Evolutionary conservation across 306 rosid genomes (phyloP).

Genomic region (Pachyrhizus erosus): DNA sequence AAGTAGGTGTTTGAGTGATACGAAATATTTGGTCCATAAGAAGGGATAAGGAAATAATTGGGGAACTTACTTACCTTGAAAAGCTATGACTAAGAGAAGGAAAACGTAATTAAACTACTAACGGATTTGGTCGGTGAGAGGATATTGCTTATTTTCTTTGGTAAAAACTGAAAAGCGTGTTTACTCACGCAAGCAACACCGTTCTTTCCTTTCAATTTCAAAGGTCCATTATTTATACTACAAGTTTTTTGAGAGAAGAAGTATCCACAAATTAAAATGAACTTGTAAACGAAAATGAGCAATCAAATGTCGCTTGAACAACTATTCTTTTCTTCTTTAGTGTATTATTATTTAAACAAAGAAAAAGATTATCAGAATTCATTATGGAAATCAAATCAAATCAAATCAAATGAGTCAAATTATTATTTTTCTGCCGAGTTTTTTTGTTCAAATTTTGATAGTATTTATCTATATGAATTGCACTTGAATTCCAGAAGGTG

Average conservation of each 20-base stretch:
- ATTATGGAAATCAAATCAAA: not conserved
- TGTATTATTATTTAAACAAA: not conserved
- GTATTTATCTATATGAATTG: not conserved
- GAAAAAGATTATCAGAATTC: not conserved
- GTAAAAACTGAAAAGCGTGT: not conserved
- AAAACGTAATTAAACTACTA: not conserved
- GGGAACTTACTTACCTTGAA: not conserved
- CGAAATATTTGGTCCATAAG: not conserved
- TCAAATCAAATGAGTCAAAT: too few species aligned
- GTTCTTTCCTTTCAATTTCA: not conserved
- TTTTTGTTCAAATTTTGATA: not conserved
- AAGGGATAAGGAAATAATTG: not conserved
- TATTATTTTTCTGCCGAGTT: not conserved
- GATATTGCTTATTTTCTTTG: not conserved
- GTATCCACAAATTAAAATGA: too few species aligned
- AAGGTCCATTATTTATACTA: not conserved
- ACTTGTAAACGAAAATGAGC: not conserved
- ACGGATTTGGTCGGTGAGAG: conserved; percentile 10
- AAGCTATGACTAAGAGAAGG: not conserved
- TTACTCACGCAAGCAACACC: not conserved
- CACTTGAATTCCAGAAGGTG: not conserved
- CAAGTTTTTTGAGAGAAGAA: too few species aligned
- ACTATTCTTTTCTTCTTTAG: not conserved
- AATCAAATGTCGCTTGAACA: not conserved
- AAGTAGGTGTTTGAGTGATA: not conserved